These are phyloP conservation scores for Chlorella variabilis DNA, from an alignment of 163 green algal species.

Conservation along the genomic window DNA sequence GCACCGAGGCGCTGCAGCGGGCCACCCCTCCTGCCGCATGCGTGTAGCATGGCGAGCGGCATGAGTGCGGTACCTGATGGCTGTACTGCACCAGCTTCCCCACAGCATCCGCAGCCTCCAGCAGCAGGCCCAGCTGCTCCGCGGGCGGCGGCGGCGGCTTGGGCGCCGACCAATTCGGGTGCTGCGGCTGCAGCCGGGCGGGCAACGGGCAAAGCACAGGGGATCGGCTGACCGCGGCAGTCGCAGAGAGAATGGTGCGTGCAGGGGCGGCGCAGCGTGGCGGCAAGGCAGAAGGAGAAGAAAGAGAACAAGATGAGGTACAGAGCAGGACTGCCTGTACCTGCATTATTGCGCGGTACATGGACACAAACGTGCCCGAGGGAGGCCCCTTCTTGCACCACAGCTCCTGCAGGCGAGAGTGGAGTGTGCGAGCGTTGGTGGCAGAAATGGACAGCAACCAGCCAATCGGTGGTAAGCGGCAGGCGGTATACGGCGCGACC, in stretches of 20 bases:
- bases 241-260: too few relatives aligned
- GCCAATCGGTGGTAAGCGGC: too few relatives aligned
- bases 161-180: constrained; percentile 16
- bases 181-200: constrained; percentile 43
- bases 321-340: too few relatives aligned
- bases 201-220: too few relatives aligned
- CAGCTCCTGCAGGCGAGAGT: constrained; percentile 76
- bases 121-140: constrained; percentile 38
- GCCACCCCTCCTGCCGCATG: too few relatives aligned
- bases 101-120: constrained; percentile 67
- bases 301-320: too few relatives aligned
- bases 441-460: not conserved
- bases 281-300: too few relatives aligned
- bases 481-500: too few relatives aligned
- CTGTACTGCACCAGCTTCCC: constrained; percentile 83
- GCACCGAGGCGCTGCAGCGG: not conserved
- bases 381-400: constrained; percentile 91
- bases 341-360: constrained; percentile 61
- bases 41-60: too few relatives aligned
- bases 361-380: constrained; percentile 59
- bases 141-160: constrained; percentile 8
- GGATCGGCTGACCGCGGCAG: too few relatives aligned
- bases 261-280: too few relatives aligned
- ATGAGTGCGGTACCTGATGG: constrained; percentile 48
- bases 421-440: not conserved